Evolutionary conservation across 2,329 filamentous ascomycete genomes (phyloP).

Genomic region (Phialemoniopsis sp.): DNA sequence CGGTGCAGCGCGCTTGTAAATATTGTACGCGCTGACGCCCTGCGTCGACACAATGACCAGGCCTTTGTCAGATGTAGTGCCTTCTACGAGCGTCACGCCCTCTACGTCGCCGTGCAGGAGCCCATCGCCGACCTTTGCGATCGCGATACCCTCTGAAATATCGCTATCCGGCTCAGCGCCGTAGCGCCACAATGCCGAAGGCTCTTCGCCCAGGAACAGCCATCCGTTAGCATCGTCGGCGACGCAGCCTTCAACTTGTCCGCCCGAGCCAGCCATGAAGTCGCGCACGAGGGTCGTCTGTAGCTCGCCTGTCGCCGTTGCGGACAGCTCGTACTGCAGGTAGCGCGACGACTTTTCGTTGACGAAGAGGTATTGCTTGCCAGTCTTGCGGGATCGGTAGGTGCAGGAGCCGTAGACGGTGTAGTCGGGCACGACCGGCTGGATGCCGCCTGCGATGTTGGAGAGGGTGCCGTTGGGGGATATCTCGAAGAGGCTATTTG

Average conservation of each 20-base stretch:
- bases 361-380: conserved; percentile 49
- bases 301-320: conserved; percentile 32
- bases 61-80: conserved; percentile 33
- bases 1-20: conserved; percentile 42
- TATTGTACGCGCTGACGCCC: conserved; percentile 46
- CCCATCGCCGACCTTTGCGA: conserved; percentile 40
- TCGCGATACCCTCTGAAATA: conserved; percentile 22
- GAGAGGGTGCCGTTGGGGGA: conserved; percentile 36
- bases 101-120: conserved; percentile 48
- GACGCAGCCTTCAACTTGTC: conserved; percentile 51
- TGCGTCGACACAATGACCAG: conserved; percentile 49
- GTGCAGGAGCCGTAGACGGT: conserved; percentile 48
- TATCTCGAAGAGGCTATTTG: conserved; percentile 41
- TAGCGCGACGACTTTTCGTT: conserved; percentile 51
- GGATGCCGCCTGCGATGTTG: conserved; percentile 37
- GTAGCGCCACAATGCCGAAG: conserved; percentile 46
- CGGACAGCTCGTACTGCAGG: conserved; percentile 45
- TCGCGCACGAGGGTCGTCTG: conserved; percentile 42
- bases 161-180: conserved; percentile 40
- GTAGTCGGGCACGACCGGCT: conserved; percentile 39
- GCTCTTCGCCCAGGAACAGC: conserved; percentile 48
- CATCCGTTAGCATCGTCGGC: conserved; percentile 45
- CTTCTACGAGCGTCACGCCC: conserved; percentile 46
- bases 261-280: conserved; percentile 44
- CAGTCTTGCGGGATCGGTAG: conserved; percentile 40